Evolutionary conservation across 1,284 basidiomycete species (phyloP).

Genomic region (Meripilus lineatus): DNA sequence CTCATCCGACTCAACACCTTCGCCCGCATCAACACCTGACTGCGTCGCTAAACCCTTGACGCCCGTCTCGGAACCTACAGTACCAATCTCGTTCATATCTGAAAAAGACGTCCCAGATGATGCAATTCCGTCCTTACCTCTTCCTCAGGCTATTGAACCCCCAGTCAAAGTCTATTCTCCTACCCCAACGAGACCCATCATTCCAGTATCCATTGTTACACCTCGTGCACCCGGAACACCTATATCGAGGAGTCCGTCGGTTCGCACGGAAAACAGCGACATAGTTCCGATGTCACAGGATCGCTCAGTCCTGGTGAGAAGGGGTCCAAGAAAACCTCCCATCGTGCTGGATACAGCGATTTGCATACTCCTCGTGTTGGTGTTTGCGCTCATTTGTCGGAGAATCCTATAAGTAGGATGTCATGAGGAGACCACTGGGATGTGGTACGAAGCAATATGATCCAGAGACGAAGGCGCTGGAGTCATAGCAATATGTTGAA

Average conservation of each 20-base stretch:
- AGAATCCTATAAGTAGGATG: slow-evolving; percentile 46
- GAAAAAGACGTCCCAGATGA: slow-evolving; percentile 1
- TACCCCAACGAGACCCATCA: neutral
- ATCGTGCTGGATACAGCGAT: slow-evolving; percentile 63
- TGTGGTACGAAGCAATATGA: neutral
- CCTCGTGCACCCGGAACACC: slow-evolving; percentile 4
- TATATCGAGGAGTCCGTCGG: too few relatives aligned
- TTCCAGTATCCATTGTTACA: neutral
- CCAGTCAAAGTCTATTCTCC: neutral
- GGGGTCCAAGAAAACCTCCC: slow-evolving; percentile 40
- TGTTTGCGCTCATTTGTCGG: slow-evolving; percentile 57
- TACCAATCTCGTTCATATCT: too few relatives aligned
- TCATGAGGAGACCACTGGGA: neutral
- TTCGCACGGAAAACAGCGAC: too few relatives aligned
- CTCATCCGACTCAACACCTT: neutral
- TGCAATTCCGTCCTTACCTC: neutral
- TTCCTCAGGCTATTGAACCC: neutral
- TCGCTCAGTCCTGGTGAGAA: slow-evolving; percentile 11
- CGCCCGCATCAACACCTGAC: neutral
- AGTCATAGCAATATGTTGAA: too few relatives aligned
- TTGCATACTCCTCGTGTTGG: slow-evolving; percentile 58
- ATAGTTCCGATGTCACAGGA: too few relatives aligned
- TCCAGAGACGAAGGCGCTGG: neutral
- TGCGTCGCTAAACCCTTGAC: neutral
- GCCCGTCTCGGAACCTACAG: neutral